Percentiles rank a stretch among this genome's conserved stretches.
phyloP scores from a whole-genome alignment of 1,284 basidiomycete species.

The Irpex sp. region DNA sequence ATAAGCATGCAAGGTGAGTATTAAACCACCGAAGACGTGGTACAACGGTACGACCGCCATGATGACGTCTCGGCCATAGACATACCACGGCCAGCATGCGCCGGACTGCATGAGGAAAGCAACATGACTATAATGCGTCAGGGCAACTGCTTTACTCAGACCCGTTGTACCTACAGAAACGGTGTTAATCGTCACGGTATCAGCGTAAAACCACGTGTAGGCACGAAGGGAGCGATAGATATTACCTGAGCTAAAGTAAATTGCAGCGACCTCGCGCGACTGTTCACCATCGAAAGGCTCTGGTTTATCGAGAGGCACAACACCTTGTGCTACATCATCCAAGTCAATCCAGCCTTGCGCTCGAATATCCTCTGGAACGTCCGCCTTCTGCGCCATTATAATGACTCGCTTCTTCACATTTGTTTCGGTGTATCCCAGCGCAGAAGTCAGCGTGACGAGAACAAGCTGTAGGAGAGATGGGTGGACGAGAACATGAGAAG shows the following conservation, averaged over 20 bases:
- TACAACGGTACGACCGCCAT: conserved; percentile 45
- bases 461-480: conserved; percentile 31
- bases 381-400: conserved; percentile 14
- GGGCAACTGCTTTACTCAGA: conserved; percentile 8
- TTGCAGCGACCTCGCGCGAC: conserved; percentile 1
- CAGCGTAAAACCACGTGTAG: not conserved
- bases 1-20: conserved; percentile 56
- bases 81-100: not conserved
- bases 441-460: conserved; percentile 24
- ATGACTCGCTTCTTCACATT: conserved; percentile 26
- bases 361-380: not conserved
- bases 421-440: conserved; percentile 18
- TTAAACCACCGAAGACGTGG: conserved; percentile 44
- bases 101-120: conserved; percentile 2
- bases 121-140: conserved; percentile 3
- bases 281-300: conserved; percentile 20
- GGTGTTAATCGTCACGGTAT: not conserved
- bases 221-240: not conserved
- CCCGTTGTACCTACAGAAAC: conserved; percentile 7
- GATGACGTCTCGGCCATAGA: conserved; percentile 26
- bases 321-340: conserved; percentile 11
- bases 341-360: conserved; percentile 1
- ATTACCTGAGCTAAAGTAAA: conserved; percentile 9
- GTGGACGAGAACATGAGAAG: conserved; percentile 38
- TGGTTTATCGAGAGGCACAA: conserved; percentile 16